Evolutionary conservation across 257 asterid species (phyloP).

Genomic region (Cinchona pubescens): DNA sequence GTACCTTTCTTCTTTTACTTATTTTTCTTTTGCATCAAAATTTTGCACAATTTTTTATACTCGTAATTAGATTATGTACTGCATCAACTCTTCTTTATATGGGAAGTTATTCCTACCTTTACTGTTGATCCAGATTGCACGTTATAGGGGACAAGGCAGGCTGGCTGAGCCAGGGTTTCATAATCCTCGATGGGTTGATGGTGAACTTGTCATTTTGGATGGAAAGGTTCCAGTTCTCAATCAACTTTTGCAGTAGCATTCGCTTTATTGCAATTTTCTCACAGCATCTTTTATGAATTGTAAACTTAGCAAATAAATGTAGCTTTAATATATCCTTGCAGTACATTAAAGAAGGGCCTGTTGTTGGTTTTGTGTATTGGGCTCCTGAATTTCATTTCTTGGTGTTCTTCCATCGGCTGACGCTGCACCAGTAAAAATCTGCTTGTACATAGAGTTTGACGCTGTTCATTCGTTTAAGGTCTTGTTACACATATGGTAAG

Average conservation of each 20-base stretch:
- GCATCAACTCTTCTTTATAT: background rate
- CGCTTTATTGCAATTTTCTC: slow-evolving; percentile 8
- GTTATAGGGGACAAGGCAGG: slow-evolving; percentile 94
- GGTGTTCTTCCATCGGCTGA: slow-evolving; percentile 82
- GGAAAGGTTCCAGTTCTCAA: slow-evolving; percentile 67
- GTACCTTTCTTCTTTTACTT: slow-evolving; percentile 12
- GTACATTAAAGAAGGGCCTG: slow-evolving; percentile 93
- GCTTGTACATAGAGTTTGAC: slow-evolving; percentile 27
- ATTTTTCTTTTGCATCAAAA: slow-evolving; percentile 14
- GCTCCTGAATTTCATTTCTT: slow-evolving; percentile 86
- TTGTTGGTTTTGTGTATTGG: slow-evolving; percentile 90
- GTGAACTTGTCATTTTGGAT: slow-evolving; percentile 89
- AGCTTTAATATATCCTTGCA: slow-evolving; percentile 36
- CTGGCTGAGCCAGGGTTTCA: slow-evolving; percentile 84
- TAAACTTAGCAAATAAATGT: slow-evolving; percentile 15
- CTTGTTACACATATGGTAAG: slow-evolving; percentile 31
- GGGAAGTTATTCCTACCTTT: background rate
- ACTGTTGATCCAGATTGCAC: slow-evolving; percentile 65
- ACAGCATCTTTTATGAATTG: slow-evolving; percentile 2
- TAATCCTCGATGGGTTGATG: slow-evolving; percentile 94
- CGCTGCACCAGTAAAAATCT: slow-evolving; percentile 59
- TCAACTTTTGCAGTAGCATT: background rate
- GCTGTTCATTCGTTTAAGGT: slow-evolving; percentile 21
- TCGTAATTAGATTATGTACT: slow-evolving; percentile 7
- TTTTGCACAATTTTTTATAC: background rate